These are phyloP conservation scores for Ophiostoma ulmi DNA, from an alignment of 2,329 filamentous ascomycete species.

Conservation along the genomic window DNA sequence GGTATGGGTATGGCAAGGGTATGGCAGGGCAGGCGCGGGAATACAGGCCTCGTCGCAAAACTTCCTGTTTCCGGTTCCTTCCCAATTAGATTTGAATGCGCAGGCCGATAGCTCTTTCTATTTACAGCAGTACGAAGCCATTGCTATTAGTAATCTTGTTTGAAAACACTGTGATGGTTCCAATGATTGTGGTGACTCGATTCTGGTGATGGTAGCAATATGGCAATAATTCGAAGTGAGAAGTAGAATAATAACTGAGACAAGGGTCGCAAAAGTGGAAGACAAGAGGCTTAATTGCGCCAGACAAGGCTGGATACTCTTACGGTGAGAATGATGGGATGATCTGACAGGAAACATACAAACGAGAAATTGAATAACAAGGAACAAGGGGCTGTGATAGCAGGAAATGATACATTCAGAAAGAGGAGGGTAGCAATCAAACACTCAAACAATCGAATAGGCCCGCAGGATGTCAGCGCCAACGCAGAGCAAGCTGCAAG, in stretches of 20 bases:
- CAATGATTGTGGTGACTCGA: too few species aligned
- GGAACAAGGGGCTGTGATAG: too few species aligned
- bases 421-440: neutral
- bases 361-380: neutral
- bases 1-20: neutral
- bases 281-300: neutral
- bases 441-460: too few species aligned
- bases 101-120: neutral
- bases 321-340: neutral
- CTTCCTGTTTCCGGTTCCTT: neutral
- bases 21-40: neutral
- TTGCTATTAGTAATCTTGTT: neutral
- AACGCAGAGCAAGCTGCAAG: neutral
- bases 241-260: neutral
- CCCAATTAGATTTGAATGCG: neutral
- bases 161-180: neutral
- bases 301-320: neutral
- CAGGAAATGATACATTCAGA: neutral
- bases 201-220: too few species aligned
- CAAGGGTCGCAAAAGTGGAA: neutral
- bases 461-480: slow-evolving; percentile 4
- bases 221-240: neutral
- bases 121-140: neutral
- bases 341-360: neutral
- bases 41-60: neutral